Evolutionary conservation across 2,329 filamentous ascomycete genomes (phyloP).

Genomic region (Byssochlamys sp.): DNA sequence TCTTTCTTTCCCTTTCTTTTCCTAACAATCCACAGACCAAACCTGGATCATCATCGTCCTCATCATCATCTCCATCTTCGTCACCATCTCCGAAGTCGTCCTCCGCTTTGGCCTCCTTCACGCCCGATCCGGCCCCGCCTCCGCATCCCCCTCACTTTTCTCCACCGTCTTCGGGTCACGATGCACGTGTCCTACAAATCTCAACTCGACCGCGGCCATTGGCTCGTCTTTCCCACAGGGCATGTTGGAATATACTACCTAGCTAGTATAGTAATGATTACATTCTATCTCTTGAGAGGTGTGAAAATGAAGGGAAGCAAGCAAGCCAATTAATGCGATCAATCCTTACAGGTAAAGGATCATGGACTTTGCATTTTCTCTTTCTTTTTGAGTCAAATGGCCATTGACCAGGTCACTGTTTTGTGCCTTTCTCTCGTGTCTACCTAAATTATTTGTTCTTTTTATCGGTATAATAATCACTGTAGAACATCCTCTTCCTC

Average conservation of each 20-base stretch:
- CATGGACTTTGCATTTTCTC: too few relatives aligned
- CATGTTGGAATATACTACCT: background rate
- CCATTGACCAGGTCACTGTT: too few relatives aligned
- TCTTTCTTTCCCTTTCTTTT: too few relatives aligned
- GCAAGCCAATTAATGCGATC: too few relatives aligned
- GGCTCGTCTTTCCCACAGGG: background rate
- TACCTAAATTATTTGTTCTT: background rate
- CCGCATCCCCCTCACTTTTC: conserved; percentile 5
- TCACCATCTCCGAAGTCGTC: conserved; percentile 81
- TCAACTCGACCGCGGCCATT: background rate
- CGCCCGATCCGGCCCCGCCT: conserved; percentile 14
- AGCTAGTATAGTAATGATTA: too few relatives aligned
- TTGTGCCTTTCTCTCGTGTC: too few relatives aligned
- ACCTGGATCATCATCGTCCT: conserved; percentile 98
- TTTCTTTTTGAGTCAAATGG: too few relatives aligned
- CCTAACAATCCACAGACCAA: conserved; percentile 44
- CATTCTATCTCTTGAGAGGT: too few relatives aligned
- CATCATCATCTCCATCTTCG: conserved; percentile 79
- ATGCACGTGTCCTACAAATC: background rate
- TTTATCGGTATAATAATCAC: background rate
- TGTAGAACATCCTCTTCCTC: background rate
- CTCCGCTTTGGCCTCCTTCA: conserved; percentile 70
- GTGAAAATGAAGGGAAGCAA: too few relatives aligned
- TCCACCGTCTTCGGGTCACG: conserved; percentile 10
- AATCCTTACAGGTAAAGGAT: too few relatives aligned